These are phyloP conservation scores for Monascus ruber DNA, from an alignment of 2,329 filamentous ascomycete species.

Conservation along the genomic window DNA sequence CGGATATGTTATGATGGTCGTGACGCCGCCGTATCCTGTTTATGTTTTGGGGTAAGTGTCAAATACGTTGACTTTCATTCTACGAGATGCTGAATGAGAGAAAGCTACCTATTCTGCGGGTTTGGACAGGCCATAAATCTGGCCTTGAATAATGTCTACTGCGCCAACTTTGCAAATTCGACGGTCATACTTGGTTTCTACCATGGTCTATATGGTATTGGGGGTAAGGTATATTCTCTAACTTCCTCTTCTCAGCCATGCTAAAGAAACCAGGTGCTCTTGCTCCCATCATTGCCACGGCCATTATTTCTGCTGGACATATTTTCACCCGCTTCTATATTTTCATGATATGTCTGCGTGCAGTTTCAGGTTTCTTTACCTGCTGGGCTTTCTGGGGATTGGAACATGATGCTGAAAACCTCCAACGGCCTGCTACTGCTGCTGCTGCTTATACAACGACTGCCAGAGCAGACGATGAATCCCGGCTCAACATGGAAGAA, in stretches of 20 bases:
- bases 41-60: too few relatives aligned
- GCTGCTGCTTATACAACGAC: constrained; percentile 30
- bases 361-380: constrained; percentile 42
- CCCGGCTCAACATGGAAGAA: constrained; percentile 22
- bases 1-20: constrained; percentile 55
- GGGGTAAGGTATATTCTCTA: constrained; percentile 33
- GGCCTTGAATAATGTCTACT: constrained; percentile 47
- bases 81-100: constrained; percentile 35
- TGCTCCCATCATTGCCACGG: constrained; percentile 64
- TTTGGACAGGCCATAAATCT: constrained; percentile 41
- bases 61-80: too few relatives aligned
- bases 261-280: constrained; percentile 10
- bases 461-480: constrained; percentile 32
- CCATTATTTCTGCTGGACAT: constrained; percentile 51
- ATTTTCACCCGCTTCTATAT: constrained; percentile 65
- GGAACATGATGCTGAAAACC: constrained; percentile 43
- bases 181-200: constrained; percentile 36
- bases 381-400: constrained; percentile 61
- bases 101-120: constrained; percentile 57
- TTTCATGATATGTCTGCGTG: constrained; percentile 47
- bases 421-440: constrained; percentile 3
- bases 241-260: too few relatives aligned
- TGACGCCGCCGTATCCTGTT: constrained; percentile 57
- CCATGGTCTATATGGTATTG: constrained; percentile 42
- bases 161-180: constrained; percentile 41